phyloP scores from a whole-genome alignment of 495 filamentous ascomycete species.

The Penicillium waksmanii region DNA sequence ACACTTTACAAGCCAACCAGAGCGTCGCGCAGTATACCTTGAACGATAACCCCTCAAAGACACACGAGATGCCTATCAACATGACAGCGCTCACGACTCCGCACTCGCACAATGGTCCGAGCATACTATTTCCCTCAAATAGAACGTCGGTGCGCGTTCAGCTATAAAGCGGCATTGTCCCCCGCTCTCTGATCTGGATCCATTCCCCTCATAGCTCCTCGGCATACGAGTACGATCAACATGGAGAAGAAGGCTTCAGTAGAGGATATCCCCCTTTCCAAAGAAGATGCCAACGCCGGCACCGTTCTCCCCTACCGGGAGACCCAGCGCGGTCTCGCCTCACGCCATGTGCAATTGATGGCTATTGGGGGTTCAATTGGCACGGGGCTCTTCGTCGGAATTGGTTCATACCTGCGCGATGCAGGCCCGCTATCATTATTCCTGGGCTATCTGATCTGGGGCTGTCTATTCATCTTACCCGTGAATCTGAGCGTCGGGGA shows the following conservation, averaged over 20 bases:
- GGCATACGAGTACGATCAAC: conserved; percentile 12
- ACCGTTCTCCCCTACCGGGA: conserved; percentile 23
- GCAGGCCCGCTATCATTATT: conserved; percentile 69
- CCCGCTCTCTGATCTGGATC: conserved; percentile 9
- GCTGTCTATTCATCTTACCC: conserved; percentile 38
- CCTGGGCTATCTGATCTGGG: conserved; percentile 60
- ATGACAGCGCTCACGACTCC: conserved; percentile 6
- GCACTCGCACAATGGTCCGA: conserved; percentile 13
- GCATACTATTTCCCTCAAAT: conserved; percentile 5
- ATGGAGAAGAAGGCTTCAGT: conserved; percentile 34
- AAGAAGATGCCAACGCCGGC: conserved; percentile 26
- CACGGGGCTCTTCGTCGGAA: conserved; percentile 77
- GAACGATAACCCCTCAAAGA: conserved; percentile 9
- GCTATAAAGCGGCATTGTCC: conserved; percentile 17
- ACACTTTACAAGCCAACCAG: background rate
- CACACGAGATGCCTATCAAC: conserved; percentile 14
- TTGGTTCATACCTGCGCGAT: conserved; percentile 66
- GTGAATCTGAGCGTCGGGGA: conserved; percentile 52
- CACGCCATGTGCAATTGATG: conserved; percentile 70
- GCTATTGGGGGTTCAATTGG: conserved; percentile 76
- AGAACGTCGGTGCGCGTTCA: conserved; percentile 14
- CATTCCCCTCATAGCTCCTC: conserved; percentile 6
- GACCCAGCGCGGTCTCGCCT: conserved; percentile 62
- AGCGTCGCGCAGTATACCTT: background rate
- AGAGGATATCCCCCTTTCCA: conserved; percentile 17